A percentile compares a stretch with the other conserved stretches of the same genome.
Evolutionary conservation across 2,329 filamentous ascomycete genomes (phyloP).

Genomic region (Chrysosporium keratinophilum): DNA sequence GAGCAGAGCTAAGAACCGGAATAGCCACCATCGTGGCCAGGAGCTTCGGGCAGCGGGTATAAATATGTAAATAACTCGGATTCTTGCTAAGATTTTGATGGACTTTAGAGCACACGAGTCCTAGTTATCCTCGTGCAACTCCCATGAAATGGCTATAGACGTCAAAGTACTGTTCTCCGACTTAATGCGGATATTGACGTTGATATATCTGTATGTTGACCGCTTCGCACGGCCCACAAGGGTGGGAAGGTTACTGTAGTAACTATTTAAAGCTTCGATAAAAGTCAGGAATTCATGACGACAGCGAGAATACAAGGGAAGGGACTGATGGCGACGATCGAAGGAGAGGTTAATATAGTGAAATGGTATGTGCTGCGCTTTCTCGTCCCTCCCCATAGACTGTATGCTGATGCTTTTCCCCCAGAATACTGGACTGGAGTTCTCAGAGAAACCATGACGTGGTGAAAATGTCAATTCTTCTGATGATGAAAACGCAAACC

Average conservation of each 20-base stretch:
- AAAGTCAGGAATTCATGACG: slow-evolving; percentile 13
- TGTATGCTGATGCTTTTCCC: slow-evolving; percentile 9
- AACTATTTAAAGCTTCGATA: no score
- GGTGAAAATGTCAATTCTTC: slow-evolving; percentile 9
- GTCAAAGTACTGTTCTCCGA: no score
- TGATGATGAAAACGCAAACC: slow-evolving; percentile 7
- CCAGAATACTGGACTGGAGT: slow-evolving; percentile 37
- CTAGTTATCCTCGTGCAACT: no score
- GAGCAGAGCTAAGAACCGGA: background rate
- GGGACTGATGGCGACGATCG: slow-evolving; percentile 1
- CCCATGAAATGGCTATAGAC: no score
- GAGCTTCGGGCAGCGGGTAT: background rate
- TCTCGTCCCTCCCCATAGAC: background rate
- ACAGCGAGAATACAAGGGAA: slow-evolving; percentile 3
- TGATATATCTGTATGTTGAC: no score
- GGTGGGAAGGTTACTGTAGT: no score
- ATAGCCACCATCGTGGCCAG: background rate
- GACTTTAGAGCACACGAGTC: no score
- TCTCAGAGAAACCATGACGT: slow-evolving; percentile 28
- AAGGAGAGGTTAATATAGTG: slow-evolving; percentile 16
- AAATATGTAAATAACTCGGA: no score
- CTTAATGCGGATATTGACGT: no score
- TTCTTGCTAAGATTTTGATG: no score
- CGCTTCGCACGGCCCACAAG: no score
- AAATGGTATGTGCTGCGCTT: slow-evolving; percentile 15